phyloP scores from a whole-genome alignment of 331 rosid genomes.

The Cydonia oblonga region DNA sequence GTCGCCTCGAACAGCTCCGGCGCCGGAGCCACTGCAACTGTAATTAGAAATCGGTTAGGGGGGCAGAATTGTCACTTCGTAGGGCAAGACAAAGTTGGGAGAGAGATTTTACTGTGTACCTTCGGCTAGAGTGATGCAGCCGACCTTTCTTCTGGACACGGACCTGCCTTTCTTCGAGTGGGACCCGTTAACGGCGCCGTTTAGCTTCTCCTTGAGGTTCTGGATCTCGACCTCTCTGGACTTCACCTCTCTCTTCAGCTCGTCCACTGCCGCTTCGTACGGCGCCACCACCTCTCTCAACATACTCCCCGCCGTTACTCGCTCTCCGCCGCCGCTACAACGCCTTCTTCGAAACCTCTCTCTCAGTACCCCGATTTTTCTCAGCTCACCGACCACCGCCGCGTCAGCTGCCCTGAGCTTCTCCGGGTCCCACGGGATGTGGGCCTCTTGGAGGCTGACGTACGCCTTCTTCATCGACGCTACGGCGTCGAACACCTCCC shows the following conservation, averaged over 20 bases:
- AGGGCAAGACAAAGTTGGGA: not conserved
- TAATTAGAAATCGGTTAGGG: not conserved
- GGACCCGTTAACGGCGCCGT: conserved; percentile 23
- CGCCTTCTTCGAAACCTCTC: conserved; percentile 51
- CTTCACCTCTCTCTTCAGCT: conserved; percentile 73
- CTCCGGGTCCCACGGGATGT: conserved; percentile 88
- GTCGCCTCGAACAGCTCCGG: conserved; percentile 62
- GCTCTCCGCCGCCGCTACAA: conserved; percentile 15
- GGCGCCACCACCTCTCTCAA: conserved; percentile 89
- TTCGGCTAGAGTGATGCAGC: conserved; percentile 40
- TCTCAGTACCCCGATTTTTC: conserved; percentile 55
- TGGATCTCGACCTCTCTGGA: conserved; percentile 63
- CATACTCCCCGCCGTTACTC: conserved; percentile 13
- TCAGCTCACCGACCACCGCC: conserved; percentile 70
- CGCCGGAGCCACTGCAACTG: conserved; percentile 50
- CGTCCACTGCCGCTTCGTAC: conserved; percentile 87
- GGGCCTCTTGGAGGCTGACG: conserved; percentile 64
- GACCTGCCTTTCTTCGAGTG: conserved; percentile 68
- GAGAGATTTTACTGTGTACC: conserved; percentile 28
- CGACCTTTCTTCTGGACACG: conserved; percentile 52
- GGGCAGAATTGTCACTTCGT: not conserved
- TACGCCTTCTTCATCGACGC: conserved; percentile 75
- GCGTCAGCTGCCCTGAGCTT: conserved; percentile 71
- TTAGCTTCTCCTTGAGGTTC: conserved; percentile 76
- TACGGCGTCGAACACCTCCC: conserved; percentile 68